Percentiles rank a stretch among this genome's conserved stretches.
Evolutionary conservation across 116 monocot genomes (phyloP).

Genomic region (Cymodocea nodosa): DNA sequence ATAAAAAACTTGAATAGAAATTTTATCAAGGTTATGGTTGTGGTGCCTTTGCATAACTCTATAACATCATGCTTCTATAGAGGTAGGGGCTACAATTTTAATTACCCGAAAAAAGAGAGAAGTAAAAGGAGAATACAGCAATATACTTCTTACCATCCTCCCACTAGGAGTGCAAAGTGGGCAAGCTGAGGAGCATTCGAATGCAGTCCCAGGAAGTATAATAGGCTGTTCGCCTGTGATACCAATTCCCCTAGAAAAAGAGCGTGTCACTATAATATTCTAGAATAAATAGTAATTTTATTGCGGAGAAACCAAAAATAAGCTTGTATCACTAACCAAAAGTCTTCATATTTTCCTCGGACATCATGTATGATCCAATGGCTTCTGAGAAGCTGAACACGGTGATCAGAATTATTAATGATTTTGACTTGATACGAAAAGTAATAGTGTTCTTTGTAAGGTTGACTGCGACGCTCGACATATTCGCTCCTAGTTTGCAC

Average conservation of each 20-base stretch:
- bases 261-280: not conserved
- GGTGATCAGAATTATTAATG: slow-evolving; percentile 68
- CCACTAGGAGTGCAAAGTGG: slow-evolving; percentile 79
- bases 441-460: slow-evolving; percentile 67
- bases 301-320: not conserved
- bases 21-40: too few species aligned
- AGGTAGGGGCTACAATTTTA: too few species aligned
- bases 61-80: too few species aligned
- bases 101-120: too few species aligned
- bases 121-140: not conserved
- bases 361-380: slow-evolving; percentile 98
- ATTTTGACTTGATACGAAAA: slow-evolving; percentile 90
- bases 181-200: slow-evolving; percentile 78
- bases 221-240: slow-evolving; percentile 90
- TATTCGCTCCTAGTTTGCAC: slow-evolving; percentile 92
- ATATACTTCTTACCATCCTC: slow-evolving; percentile 61
- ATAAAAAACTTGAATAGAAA: too few species aligned
- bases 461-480: slow-evolving; percentile 66
- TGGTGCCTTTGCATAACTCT: too few species aligned
- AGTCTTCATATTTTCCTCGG: slow-evolving; percentile 71
- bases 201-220: slow-evolving; percentile 73
- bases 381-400: slow-evolving; percentile 81
- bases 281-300: too few species aligned
- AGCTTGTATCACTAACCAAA: slow-evolving; percentile 35
- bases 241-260: slow-evolving; percentile 61